Evolutionary conservation across 345 rosid species (phyloP).

Genomic region (Crucihimalaya himalaica): DNA sequence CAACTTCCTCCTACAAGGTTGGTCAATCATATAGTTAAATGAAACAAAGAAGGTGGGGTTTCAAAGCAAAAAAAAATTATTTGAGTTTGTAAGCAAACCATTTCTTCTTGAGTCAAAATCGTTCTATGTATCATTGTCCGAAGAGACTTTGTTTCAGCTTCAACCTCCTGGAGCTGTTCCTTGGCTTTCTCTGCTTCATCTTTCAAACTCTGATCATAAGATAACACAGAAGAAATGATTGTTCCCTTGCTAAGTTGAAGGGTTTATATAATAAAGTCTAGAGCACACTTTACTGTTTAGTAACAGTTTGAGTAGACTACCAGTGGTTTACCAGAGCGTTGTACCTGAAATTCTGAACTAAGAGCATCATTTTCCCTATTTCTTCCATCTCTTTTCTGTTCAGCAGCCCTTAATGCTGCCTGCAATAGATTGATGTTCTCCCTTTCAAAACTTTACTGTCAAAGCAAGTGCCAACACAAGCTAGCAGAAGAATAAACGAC

Average conservation of each 20-base stretch:
- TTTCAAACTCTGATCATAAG: slow-evolving; percentile 62
- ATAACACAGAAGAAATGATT: slow-evolving; percentile 7
- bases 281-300: not conserved
- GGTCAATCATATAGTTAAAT: slow-evolving; percentile 17
- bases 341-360: slow-evolving; percentile 76
- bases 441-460: slow-evolving; percentile 11
- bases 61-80: slow-evolving; percentile 2
- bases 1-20: slow-evolving; percentile 87
- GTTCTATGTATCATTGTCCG: slow-evolving; percentile 90
- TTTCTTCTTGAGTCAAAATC: slow-evolving; percentile 84
- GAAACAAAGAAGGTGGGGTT: slow-evolving; percentile 15
- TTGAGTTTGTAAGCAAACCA: slow-evolving; percentile 53
- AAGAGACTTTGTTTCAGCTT: slow-evolving; percentile 80
- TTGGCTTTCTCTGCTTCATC: slow-evolving; percentile 59
- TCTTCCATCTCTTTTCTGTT: slow-evolving; percentile 70
- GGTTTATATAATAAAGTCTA: slow-evolving; percentile 8
- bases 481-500: not conserved
- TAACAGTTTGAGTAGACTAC: not conserved
- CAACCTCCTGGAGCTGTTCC: slow-evolving; percentile 77
- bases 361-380: slow-evolving; percentile 69
- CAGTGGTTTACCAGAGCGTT: slow-evolving; percentile 23
- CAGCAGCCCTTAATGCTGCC: slow-evolving; percentile 90
- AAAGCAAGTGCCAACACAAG: not conserved
- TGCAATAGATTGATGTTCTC: slow-evolving; percentile 36
- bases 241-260: slow-evolving; percentile 20